These are phyloP conservation scores for Corrigiola litoralis DNA, from an alignment of 179 eudicot species.

Conservation along the genomic window DNA sequence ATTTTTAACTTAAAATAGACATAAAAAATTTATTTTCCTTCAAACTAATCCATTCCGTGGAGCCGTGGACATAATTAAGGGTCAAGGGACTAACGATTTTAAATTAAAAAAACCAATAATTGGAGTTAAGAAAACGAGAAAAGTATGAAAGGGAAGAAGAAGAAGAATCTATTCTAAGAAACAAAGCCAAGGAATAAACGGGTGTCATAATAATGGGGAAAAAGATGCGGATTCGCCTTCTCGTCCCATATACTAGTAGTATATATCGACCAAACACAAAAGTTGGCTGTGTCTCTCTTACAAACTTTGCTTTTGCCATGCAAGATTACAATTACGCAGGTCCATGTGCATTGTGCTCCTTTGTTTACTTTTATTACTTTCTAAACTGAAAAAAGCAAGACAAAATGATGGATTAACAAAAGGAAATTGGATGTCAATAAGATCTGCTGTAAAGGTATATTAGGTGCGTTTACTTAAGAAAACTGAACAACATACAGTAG, in stretches of 20 bases:
- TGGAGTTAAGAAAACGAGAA: neutral
- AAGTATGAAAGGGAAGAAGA: neutral
- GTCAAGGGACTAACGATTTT: too few species aligned
- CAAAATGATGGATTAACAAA: constrained; percentile 17
- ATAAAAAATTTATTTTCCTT: too few species aligned
- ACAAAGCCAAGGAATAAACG: constrained; percentile 7
- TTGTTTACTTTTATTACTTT: neutral
- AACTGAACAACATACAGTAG: too few species aligned
- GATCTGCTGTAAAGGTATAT: constrained; percentile 17
- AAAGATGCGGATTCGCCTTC: constrained; percentile 4
- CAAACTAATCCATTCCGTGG: too few species aligned
- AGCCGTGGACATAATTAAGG: too few species aligned
- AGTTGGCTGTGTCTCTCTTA: neutral
- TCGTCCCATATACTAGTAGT: neutral
- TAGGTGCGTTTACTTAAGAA: neutral
- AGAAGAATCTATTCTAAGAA: constrained; percentile 16
- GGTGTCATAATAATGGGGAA: constrained; percentile 5
- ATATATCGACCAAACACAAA: neutral
- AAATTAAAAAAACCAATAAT: neutral
- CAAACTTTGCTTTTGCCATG: constrained; percentile 1
- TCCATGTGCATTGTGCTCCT: neutral
- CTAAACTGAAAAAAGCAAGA: neutral
- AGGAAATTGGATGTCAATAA: neutral
- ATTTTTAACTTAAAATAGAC: too few species aligned
- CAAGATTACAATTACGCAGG: neutral